Evolutionary conservation across 306 rosid species (phyloP), one percentile per base, ranked within the genome.

Genomic region (Acmispon strigosus): DNA sequence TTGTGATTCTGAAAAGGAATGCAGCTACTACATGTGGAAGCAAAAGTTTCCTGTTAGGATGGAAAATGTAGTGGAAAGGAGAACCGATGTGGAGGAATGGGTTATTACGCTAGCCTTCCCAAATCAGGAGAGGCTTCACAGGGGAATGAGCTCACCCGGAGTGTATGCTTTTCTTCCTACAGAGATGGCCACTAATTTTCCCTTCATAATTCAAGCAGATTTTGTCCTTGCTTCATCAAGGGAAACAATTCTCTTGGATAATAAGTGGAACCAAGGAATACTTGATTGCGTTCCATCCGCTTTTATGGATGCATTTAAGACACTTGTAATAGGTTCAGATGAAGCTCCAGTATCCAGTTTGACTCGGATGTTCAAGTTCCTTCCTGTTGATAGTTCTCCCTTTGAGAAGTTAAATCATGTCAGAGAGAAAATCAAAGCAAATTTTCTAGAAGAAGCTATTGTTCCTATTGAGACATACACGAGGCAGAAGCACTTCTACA

Each of bases 221-320:
- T 90, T 90, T 80, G 82, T 91, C 1, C 66, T 91, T 9, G 83
- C 92, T 43, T 88, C 97, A 37, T 91, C 96, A 11, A 82, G 97
- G 67, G 97, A 88, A 62, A 75, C 89, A 0, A 86, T 91, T 77
- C 86, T 82, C 48, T 58, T 86, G 34, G 96, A 83, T 72, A 67
- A 82, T 74, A 85, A 80, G 73, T 91, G 96, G 97, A 91, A 91
- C 67, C 81, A 78, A 75, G 97, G 96, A 39, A 91, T 91, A 73
- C 90, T 91, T 12, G 75, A 76, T 3, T 85, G 89, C 14, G 81
- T 91, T 74, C 86, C 96, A 10, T 18, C 58, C 1, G 90, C 97
- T 22, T 91, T 91, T 65, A 43, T 76, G 66, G 70, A 80, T 64
- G 97, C 96, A 43, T 86, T 91, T 36, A 75, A 16, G 37, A 76